Percentiles rank a stretch among this genome's conserved stretches.
Evolutionary conservation across 192 early-diverging fungal species (phyloP).

Genomic region (Coemansia sp.): DNA sequence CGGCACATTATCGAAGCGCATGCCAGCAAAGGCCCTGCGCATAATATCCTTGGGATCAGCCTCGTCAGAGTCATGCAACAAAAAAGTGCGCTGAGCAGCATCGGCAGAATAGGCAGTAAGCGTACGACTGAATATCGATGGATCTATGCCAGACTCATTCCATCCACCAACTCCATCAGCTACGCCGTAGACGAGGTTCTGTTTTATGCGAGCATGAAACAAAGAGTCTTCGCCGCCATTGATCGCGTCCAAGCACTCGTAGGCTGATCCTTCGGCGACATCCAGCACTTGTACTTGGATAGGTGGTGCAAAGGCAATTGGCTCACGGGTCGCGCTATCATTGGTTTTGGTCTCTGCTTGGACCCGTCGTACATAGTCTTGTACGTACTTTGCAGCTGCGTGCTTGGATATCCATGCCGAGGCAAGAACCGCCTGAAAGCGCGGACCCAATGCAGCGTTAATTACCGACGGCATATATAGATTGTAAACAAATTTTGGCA

Average conservation of each 20-base stretch:
- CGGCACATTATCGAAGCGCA: constrained; percentile 39
- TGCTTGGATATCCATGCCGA: constrained; percentile 58
- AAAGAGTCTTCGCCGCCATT: constrained; percentile 56
- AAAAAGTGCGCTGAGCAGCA: constrained; percentile 25
- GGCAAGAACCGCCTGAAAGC: constrained; percentile 49
- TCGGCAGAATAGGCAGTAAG: constrained; percentile 44
- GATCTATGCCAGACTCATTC: constrained; percentile 54
- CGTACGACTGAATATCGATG: constrained; percentile 52
- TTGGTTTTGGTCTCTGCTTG: constrained; percentile 11
- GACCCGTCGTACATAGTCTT: constrained; percentile 39
- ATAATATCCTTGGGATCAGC: constrained; percentile 50
- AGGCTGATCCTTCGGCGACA: constrained; percentile 11
- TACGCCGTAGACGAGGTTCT: constrained; percentile 52
- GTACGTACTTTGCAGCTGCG: constrained; percentile 44
- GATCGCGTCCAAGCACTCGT: constrained; percentile 48
- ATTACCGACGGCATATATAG: constrained; percentile 10
- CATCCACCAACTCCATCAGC: constrained; percentile 57
- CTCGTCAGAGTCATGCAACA: constrained; percentile 54
- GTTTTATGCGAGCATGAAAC: constrained; percentile 46
- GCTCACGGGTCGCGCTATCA: constrained; percentile 7
- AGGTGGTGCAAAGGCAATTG: constrained; percentile 40
- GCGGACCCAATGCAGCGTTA: constrained; percentile 29
- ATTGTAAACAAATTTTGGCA: not conserved
- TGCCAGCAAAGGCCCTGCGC: constrained; percentile 45
- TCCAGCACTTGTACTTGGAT: constrained; percentile 53